Conservation (phyloP, 257 asterid genomes). For the Leonotis leonurus region DNA sequence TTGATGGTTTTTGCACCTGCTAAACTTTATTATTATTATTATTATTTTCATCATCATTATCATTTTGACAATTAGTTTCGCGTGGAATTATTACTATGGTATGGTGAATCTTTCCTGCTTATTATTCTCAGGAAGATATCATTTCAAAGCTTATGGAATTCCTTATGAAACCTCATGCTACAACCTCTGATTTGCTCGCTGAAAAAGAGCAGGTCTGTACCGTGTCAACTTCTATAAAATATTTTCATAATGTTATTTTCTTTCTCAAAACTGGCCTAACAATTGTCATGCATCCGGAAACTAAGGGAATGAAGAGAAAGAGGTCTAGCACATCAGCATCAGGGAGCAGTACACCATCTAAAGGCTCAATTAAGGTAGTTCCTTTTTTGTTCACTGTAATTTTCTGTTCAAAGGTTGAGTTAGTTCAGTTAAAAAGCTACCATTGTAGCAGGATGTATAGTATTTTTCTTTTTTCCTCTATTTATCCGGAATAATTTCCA, state of each 20-base stretch:
- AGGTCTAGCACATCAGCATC: conserved; percentile 49
- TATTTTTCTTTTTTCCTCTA: background rate
- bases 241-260: background rate
- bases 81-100: background rate
- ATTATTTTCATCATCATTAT: background rate
- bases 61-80: background rate
- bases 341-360: conserved; percentile 46
- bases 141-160: conserved; percentile 68
- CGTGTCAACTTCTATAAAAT: background rate
- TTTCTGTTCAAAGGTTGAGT: background rate
- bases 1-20: background rate
- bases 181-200: conserved; percentile 60
- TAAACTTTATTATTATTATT: background rate
- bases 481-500: too few relatives aligned
- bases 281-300: conserved; percentile 18
- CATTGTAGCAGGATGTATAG: background rate
- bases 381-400: background rate
- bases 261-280: conserved; percentile 10
- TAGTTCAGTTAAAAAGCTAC: background rate
- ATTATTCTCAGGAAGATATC: conserved; percentile 67
- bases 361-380: conserved; percentile 63
- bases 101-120: conserved; percentile 1
- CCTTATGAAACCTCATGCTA: conserved; percentile 79
- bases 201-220: conserved; percentile 72
- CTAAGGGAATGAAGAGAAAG: conserved; percentile 73